Percentiles rank a stretch among this genome's conserved stretches.
phyloP scores from a whole-genome alignment of 2,329 filamentous ascomycete species.

The Pseudogymnoascus sp. region DNA sequence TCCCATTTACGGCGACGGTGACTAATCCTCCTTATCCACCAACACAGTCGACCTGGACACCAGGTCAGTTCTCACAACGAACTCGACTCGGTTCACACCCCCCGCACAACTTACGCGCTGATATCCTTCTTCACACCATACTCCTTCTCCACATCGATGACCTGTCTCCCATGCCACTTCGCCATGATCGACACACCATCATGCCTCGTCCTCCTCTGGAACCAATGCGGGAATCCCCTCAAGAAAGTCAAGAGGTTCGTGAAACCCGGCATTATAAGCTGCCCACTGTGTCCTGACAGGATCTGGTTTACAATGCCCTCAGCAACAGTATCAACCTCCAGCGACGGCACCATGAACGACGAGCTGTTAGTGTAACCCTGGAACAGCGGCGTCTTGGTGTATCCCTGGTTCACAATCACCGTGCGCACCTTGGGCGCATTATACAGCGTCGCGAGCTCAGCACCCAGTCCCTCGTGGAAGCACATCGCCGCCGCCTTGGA shows the following conservation, averaged over 20 bases:
- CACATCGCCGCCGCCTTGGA: conserved; percentile 56
- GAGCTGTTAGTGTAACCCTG: conserved; percentile 44
- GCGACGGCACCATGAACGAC: conserved; percentile 43
- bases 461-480: conserved; percentile 60
- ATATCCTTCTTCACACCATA: conserved; percentile 17
- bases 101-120: conserved; percentile 20
- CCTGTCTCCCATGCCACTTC: conserved; percentile 26
- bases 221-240: conserved; percentile 54
- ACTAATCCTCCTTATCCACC: not conserved
- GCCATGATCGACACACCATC: conserved; percentile 25
- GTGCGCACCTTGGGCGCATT: conserved; percentile 57
- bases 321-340: conserved; percentile 56
- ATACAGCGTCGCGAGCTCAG: conserved; percentile 52
- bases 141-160: conserved; percentile 26
- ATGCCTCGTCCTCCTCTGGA: conserved; percentile 45
- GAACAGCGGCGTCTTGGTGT: conserved; percentile 55
- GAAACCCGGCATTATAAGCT: conserved; percentile 46
- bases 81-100: not conserved
- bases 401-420: conserved; percentile 56
- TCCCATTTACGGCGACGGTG: not conserved
- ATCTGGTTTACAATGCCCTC: conserved; percentile 55
- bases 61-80: not conserved
- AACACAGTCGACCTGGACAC: not conserved
- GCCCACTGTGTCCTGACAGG: conserved; percentile 45
- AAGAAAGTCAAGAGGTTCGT: conserved; percentile 36